Base-by-base conservation (phyloP, 2,329 filamentous ascomycete species). In the Ascocoryne sarcoides region DNA sequence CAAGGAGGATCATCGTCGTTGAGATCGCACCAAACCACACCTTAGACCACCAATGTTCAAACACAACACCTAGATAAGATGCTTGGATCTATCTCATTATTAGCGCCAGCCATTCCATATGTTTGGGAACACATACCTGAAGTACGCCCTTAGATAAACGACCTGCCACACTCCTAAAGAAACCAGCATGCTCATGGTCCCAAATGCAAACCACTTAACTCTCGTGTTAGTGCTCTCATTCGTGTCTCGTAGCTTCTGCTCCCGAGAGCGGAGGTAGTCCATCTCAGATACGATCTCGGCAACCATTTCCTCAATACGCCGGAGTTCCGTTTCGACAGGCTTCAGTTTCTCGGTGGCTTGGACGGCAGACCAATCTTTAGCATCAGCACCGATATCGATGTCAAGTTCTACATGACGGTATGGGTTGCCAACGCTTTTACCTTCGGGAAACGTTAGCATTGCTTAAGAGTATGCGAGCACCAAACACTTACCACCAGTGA, bases 181-280 rank as follows among this genome's bases (percentile, higher is more conserved):
- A 52, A 95, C 71, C 54, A 98, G 69, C 71, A 95, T 82, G 47
- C 87, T 83, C 68, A 95, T 96, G 19, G 90, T 96, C 51, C 81
- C 79, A 62, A 95, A 80, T 36, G 90, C 90, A 66, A 98, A 98
- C 88, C 87, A 96, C 73, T 96, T 98, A 59, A 98, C 92, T 44
- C 92, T 79, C 67, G 84, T 92, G 68, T 98, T 98, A 52, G 92
- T 98, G 73, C 90, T 96, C 81, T 98, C 92, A 66, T 98, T 98
- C 54, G 92, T 98, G 68, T 98, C 90, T 62, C 92, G 76, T 56
- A 98, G 75, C 71, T 87, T 94, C 76, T 95, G 88, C 73, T 98
- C 92, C 56, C 92, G 78, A 29, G 65, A 57, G 51, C 92, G 78
- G 56, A 98, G 76, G 68, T 96, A 98, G 51, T 96, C 90, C 90